Evolutionary conservation across 179 eudicot species (phyloP).

Genomic region (Corrigiola litoralis): DNA sequence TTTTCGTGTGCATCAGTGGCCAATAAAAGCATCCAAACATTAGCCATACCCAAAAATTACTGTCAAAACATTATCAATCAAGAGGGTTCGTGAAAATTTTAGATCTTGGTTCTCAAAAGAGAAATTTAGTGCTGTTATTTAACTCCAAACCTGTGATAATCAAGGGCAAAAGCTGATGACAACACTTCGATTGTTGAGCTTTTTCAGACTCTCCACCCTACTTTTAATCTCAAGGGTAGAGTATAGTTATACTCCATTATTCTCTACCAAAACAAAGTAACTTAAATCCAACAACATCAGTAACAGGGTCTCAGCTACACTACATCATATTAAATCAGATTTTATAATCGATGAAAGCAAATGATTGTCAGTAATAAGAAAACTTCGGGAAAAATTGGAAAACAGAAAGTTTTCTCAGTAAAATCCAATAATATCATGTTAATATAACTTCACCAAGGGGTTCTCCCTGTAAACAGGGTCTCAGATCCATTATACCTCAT

Average conservation of each 20-base stretch:
- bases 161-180: slow-evolving; percentile 35
- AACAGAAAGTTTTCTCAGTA: too few species aligned
- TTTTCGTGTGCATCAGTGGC: too few species aligned
- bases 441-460: slow-evolving; percentile 33
- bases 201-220: slow-evolving; percentile 23
- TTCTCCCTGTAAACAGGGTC: slow-evolving; percentile 38
- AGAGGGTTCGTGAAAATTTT: too few species aligned
- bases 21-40: too few species aligned
- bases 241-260: slow-evolving; percentile 26
- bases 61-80: background rate
- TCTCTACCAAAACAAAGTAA: background rate
- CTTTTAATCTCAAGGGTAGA: background rate
- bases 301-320: too few species aligned
- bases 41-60: background rate
- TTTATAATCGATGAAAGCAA: too few species aligned
- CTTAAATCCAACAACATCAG: too few species aligned
- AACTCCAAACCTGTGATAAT: slow-evolving; percentile 22
- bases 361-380: too few species aligned
- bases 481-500: slow-evolving; percentile 31
- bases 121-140: slow-evolving; percentile 24
- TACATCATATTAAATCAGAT: too few species aligned
- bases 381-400: too few species aligned
- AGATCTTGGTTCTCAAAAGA: too few species aligned
- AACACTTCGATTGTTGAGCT: slow-evolving; percentile 23
- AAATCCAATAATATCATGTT: slow-evolving; percentile 23